These are phyloP conservation scores for Guyanaporus albipodus DNA, from an alignment of 768 basidiomycete genomes.

Conservation along the genomic window DNA sequence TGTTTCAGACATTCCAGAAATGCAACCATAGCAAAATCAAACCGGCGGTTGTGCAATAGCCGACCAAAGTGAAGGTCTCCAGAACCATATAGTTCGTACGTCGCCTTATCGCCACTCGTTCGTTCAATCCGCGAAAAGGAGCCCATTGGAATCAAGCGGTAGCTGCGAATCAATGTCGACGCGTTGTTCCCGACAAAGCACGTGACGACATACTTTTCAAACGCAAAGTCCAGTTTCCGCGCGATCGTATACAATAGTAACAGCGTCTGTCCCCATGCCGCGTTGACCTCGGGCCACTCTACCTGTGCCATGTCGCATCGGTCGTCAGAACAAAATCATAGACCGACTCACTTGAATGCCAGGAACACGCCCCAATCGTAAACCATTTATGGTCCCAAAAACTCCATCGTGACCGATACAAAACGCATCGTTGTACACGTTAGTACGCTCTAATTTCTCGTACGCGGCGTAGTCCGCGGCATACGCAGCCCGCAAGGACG, in stretches of 20 bases:
- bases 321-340: not conserved
- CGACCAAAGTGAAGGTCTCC: slow-evolving; percentile 88
- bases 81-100: slow-evolving; percentile 92
- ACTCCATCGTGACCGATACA: slow-evolving; percentile 93
- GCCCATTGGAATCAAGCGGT: slow-evolving; percentile 89
- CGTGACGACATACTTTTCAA: slow-evolving; percentile 61
- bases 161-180: slow-evolving; percentile 48
- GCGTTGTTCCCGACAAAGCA: not conserved
- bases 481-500: slow-evolving; percentile 73
- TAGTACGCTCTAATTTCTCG: slow-evolving; percentile 84
- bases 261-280: slow-evolving; percentile 97
- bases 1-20: slow-evolving; percentile 94
- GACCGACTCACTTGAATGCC: slow-evolving; percentile 62
- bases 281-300: slow-evolving; percentile 98
- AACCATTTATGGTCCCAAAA: slow-evolving; percentile 97
- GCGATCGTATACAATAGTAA: slow-evolving; percentile 88
- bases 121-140: slow-evolving; percentile 92
- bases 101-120: slow-evolving; percentile 73
- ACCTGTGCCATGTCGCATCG: slow-evolving; percentile 48
- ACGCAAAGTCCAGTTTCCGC: slow-evolving; percentile 84
- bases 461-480: slow-evolving; percentile 71
- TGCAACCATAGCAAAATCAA: slow-evolving; percentile 94
- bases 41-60: slow-evolving; percentile 89
- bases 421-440: slow-evolving; percentile 95
- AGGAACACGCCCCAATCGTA: slow-evolving; percentile 85